phyloP scores from a whole-genome alignment of 2,329 filamentous ascomycete genomes.

The Colletotrichum orbiculare region DNA sequence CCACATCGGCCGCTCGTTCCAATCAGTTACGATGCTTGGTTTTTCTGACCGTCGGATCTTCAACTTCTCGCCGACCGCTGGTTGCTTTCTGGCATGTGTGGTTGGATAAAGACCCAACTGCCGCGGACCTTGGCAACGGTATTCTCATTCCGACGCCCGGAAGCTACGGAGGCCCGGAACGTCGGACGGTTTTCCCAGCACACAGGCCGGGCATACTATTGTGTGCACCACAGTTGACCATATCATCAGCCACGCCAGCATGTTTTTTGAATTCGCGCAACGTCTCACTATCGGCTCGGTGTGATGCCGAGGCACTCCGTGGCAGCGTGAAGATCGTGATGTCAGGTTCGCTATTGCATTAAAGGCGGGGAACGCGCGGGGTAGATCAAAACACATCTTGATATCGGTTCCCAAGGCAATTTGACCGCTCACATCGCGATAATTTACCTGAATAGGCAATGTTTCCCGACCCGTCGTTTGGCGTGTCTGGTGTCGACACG shows the following conservation, averaged over 20 bases:
- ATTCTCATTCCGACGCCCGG: too few species aligned
- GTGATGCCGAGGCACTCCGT: slow-evolving; percentile 30
- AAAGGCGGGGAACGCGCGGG: slow-evolving; percentile 36
- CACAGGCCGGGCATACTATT: too few species aligned
- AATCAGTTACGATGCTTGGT: neutral
- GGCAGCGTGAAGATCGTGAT: slow-evolving; percentile 7
- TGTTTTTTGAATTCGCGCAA: neutral
- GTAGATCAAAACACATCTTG: slow-evolving; percentile 6
- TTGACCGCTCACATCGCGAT: slow-evolving; percentile 11
- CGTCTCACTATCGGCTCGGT: neutral
- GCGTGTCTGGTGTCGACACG: too few species aligned
- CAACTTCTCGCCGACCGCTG: slow-evolving; percentile 19
- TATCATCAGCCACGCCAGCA: neutral
- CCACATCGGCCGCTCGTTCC: neutral
- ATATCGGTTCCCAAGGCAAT: slow-evolving; percentile 6
- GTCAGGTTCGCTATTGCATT: neutral
- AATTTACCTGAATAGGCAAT: slow-evolving; percentile 19
- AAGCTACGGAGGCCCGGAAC: too few species aligned
- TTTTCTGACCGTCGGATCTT: slow-evolving; percentile 7
- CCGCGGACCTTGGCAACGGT: too few species aligned
- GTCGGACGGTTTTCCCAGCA: too few species aligned
- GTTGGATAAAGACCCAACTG: too few species aligned
- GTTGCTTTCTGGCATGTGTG: neutral
- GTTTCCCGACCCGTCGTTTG: neutral
- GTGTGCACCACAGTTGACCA: too few species aligned